Base-by-base conservation (phyloP, 495 filamentous ascomycete genomes). In the Talaromyces stipitatus region DNA sequence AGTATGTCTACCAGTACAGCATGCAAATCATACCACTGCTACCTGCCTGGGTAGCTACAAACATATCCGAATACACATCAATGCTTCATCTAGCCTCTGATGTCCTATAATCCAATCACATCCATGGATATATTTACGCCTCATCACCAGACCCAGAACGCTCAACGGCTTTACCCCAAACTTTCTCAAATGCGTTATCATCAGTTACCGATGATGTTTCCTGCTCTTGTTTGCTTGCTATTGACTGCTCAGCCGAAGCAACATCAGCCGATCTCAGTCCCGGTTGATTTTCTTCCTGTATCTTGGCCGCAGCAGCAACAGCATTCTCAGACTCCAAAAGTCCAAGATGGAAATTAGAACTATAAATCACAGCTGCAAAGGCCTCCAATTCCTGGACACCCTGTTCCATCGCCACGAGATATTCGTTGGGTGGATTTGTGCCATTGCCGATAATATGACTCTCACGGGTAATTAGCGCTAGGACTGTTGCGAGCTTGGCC, bases 351-450 rank as follows among this genome's bases (percentile, higher is more conserved):
- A 87, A 96, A 70, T 96, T 95, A 50, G 88, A 92, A 58, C 87
- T 91, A 67, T 96, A 97, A 27, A 97, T 89, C 7, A 97, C 87
- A 1, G 94, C 92, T 4, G 92, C 89, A 61, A 97, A 97, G 0
- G 89, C 92, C 63, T 95, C 90, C n/a, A 97, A 75, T 60, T 97
- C 91, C 11, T 81, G 80, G 10, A 94, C 90, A 24, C 72, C 70
- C 48, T 79, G 68, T 62, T 97, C 92, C 81, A 92, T 89, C 1
- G 81, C 86, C 54, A 83, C 79, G 47, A 97, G 77, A 69, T 97
- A 97, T 67, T 96, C 88, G 67, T 97, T 97, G 0, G 72, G 71
- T 12, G 70, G 59, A 24, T 71, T 67, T 50, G 86, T 80, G n/a
- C 87, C 88, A 58, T 85, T 85, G 33, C 92, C 94, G 61, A 98